A percentile compares a stretch with the other conserved stretches of the same genome.
Evolutionary conservation across 169 alveolate species (phyloP).

Genomic region (Plasmodium cynomolgi): DNA sequence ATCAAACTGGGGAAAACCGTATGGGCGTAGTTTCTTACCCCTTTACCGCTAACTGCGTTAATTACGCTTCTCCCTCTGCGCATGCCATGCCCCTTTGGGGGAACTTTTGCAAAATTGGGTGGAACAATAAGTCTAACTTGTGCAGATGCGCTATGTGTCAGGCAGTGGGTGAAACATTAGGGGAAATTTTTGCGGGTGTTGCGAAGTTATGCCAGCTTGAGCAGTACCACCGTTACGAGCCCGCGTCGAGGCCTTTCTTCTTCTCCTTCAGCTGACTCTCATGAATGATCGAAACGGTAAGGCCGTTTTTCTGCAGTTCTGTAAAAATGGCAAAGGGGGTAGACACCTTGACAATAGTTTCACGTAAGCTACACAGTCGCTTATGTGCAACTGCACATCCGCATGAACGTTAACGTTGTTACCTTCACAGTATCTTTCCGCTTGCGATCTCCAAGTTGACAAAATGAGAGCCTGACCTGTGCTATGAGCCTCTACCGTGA

Average conservation of each 20-base stretch:
- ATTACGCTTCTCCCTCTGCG: not conserved
- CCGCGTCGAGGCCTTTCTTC: not conserved
- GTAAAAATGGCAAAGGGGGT: not conserved
- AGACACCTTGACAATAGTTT: not conserved
- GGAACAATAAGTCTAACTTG: not conserved
- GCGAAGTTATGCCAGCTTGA: not conserved
- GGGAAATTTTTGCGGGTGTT: not conserved
- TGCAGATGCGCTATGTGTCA: not conserved
- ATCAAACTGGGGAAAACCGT: not conserved
- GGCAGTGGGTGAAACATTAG: not conserved
- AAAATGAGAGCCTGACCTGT: slow-evolving; percentile 85
- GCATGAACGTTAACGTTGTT: not conserved
- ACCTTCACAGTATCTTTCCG: slow-evolving; percentile 81
- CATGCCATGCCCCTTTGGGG: not conserved
- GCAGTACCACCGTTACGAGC: not conserved
- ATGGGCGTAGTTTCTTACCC: not conserved
- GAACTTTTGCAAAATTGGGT: not conserved
- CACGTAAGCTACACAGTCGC: not conserved
- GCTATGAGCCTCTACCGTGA: slow-evolving; percentile 88
- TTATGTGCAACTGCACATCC: not conserved
- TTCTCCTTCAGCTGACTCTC: slow-evolving; percentile 69
- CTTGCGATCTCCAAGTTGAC: slow-evolving; percentile 86
- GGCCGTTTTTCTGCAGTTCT: slow-evolving; percentile 68
- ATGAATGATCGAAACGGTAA: slow-evolving; percentile 74
- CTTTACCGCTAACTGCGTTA: not conserved